phyloP scores from a whole-genome alignment of 2,329 filamentous ascomycete species.

The Sporothrix variecibatus region DNA sequence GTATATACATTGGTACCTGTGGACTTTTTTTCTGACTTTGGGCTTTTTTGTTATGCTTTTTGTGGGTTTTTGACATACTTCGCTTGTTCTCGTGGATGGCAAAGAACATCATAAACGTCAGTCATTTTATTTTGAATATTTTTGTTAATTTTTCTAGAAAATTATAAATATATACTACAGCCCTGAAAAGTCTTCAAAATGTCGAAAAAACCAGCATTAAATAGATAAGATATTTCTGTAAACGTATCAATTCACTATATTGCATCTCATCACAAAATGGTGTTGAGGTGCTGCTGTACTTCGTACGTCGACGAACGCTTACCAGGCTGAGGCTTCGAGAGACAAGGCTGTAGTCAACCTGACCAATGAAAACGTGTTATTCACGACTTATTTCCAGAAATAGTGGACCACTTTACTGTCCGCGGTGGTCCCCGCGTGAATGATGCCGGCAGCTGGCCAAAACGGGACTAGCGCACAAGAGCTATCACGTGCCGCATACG shows the following conservation, averaged over 20 bases:
- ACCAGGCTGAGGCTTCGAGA: not conserved
- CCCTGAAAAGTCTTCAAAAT: too few relatives aligned
- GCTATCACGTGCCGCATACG: constrained; percentile 25
- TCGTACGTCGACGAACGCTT: not conserved
- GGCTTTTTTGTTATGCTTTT: too few relatives aligned
- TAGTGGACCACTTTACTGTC: not conserved
- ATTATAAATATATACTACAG: too few relatives aligned
- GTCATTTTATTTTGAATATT: too few relatives aligned
- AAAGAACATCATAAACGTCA: too few relatives aligned
- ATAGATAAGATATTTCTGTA: too few relatives aligned
- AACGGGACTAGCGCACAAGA: not conserved
- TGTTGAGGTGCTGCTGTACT: not conserved
- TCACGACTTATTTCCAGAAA: not conserved
- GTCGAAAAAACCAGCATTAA: too few relatives aligned
- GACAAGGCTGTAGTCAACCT: not conserved
- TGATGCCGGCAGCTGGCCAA: not conserved
- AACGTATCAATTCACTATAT: not conserved
- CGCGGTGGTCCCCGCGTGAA: not conserved
- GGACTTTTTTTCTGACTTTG: too few relatives aligned
- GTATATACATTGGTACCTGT: too few relatives aligned
- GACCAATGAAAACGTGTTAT: not conserved
- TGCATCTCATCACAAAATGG: not conserved
- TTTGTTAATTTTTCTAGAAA: too few relatives aligned
- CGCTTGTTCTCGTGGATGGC: too few relatives aligned
- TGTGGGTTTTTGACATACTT: too few relatives aligned